These are phyloP conservation scores for Russula foetens DNA, from an alignment of 768 basidiomycete genomes.

Conservation along the genomic window DNA sequence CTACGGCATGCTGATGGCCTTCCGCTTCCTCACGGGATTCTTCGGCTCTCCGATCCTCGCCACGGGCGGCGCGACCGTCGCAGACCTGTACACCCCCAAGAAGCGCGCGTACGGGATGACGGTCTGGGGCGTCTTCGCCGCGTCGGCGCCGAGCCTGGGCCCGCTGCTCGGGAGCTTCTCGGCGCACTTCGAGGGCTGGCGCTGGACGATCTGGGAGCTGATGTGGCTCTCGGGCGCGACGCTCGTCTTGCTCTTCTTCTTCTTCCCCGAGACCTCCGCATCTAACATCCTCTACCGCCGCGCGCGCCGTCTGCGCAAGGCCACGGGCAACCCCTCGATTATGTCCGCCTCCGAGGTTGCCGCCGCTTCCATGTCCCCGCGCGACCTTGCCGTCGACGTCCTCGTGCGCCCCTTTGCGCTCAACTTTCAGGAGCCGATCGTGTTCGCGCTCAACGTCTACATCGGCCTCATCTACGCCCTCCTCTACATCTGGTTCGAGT, in stretches of 20 bases:
- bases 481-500: slow-evolving; percentile 31
- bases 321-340: slow-evolving; percentile 26
- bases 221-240: slow-evolving; percentile 27
- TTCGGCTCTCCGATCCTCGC: slow-evolving; percentile 29
- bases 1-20: slow-evolving; percentile 27
- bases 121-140: slow-evolving; percentile 26
- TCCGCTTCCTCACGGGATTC: slow-evolving; percentile 31
- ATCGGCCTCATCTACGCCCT: slow-evolving; percentile 29
- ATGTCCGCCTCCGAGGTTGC: slow-evolving; percentile 25
- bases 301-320: slow-evolving; percentile 26
- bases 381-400: slow-evolving; percentile 22
- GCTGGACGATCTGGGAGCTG: slow-evolving; percentile 31
- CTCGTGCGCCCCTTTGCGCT: slow-evolving; percentile 28
- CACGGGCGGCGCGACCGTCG: slow-evolving; percentile 27
- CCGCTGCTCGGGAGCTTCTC: slow-evolving; percentile 30
- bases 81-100: slow-evolving; percentile 22
- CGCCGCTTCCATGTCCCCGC: slow-evolving; percentile 14
- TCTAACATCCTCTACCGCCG: slow-evolving; percentile 28
- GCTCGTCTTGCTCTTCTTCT: slow-evolving; percentile 25
- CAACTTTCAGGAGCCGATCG: slow-evolving; percentile 27
- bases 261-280: slow-evolving; percentile 28
- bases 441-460: slow-evolving; percentile 27
- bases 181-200: slow-evolving; percentile 27
- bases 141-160: slow-evolving; percentile 27
- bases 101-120: slow-evolving; percentile 25